Evolutionary conservation across 352 stramenopile genomes (phyloP).

Genomic region (Phytopythium kandeliae): DNA sequence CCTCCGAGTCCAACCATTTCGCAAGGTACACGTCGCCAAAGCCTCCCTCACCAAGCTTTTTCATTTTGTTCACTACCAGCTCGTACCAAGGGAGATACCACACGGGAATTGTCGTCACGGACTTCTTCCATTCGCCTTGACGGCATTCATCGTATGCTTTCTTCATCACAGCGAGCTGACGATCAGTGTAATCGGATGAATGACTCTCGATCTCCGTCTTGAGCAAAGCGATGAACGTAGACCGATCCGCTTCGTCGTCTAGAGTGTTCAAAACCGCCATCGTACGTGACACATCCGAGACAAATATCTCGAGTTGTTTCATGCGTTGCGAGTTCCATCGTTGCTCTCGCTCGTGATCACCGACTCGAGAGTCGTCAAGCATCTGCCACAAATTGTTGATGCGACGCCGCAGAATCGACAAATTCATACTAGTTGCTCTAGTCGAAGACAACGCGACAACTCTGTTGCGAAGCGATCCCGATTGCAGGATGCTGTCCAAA

Average conservation of each 20-base stretch:
- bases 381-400: neutral
- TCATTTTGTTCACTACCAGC: neutral
- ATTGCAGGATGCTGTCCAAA: too few relatives aligned
- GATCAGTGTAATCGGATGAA: neutral
- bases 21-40: slow-evolving; percentile 1
- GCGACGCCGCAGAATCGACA: neutral
- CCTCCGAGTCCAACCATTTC: slow-evolving; percentile 8
- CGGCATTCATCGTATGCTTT: neutral
- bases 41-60: neutral
- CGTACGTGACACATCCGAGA: neutral
- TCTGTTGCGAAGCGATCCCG: too few relatives aligned
- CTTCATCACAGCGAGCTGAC: neutral
- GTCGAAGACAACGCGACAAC: slow-evolving; percentile 1
- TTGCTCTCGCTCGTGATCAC: neutral
- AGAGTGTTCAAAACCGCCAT: neutral
- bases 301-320: neutral
- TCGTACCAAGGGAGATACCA: slow-evolving; percentile 4
- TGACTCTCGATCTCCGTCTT: neutral
- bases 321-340: neutral
- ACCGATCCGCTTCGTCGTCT: neutral
- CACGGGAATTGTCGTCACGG: neutral
- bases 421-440: neutral
- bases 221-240: neutral
- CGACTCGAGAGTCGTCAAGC: neutral
- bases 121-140: neutral